Percentiles rank a stretch among this genome's conserved stretches.
phyloP scores from a whole-genome alignment of 306 rosid genomes.

The Lupinus albus region DNA sequence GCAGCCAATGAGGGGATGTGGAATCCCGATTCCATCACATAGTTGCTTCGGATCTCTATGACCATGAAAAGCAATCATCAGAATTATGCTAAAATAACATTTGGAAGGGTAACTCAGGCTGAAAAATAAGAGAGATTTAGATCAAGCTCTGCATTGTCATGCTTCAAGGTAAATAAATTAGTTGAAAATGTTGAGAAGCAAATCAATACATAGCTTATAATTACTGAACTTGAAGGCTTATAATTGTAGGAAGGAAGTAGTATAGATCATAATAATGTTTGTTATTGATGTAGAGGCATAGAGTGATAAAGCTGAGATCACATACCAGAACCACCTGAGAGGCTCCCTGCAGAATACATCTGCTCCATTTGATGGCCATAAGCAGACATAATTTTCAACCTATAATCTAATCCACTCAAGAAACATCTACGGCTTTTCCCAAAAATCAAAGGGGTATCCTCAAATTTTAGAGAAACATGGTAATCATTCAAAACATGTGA shows the following conservation, averaged over 20 bases:
- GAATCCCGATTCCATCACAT: slow-evolving; percentile 72
- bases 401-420: slow-evolving; percentile 29
- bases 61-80: slow-evolving; percentile 34
- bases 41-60: slow-evolving; percentile 68
- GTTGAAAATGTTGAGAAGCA: neutral
- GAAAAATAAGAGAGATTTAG: slow-evolving; percentile 10
- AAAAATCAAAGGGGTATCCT: slow-evolving; percentile 51
- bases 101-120: neutral
- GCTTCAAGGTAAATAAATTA: neutral
- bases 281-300: neutral
- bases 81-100: slow-evolving; percentile 10
- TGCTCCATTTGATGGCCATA: slow-evolving; percentile 78
- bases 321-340: slow-evolving; percentile 68
- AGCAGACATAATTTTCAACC: slow-evolving; percentile 51
- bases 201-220: neutral
- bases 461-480: slow-evolving; percentile 41
- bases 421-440: slow-evolving; percentile 34
- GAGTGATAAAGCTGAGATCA: slow-evolving; percentile 32
- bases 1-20: slow-evolving; percentile 74
- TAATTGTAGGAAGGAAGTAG: neutral
- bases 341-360: slow-evolving; percentile 57
- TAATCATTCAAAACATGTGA: slow-evolving; percentile 22
- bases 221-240: slow-evolving; percentile 5
- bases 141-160: too few species aligned
- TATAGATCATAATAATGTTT: slow-evolving; percentile 2